Percentiles rank a stretch among this genome's conserved stretches.
phyloP scores from a whole-genome alignment of 768 basidiomycete species.

The Suillus alpinus region DNA sequence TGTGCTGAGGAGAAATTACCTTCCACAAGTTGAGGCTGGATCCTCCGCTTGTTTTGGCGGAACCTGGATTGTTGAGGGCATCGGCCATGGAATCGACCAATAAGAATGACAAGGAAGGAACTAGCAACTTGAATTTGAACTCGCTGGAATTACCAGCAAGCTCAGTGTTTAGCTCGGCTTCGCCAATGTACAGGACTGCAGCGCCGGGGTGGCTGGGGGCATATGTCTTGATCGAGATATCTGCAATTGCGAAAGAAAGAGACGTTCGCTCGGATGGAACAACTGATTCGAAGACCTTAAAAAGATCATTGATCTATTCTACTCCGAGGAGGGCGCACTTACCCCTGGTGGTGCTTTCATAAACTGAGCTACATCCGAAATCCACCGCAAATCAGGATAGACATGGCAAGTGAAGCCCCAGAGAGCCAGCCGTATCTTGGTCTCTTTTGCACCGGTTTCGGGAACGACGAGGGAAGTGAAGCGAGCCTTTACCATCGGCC shows the following conservation, averaged over 20 bases:
- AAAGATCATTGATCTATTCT: constrained; percentile 2
- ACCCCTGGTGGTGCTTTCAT: constrained; percentile 87
- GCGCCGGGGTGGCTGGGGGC: constrained; percentile 62
- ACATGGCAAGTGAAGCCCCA: constrained; percentile 63
- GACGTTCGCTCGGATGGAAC: constrained; percentile 85
- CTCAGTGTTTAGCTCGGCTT: constrained; percentile 68
- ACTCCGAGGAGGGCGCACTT: constrained; percentile 27
- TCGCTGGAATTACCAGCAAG: constrained; percentile 66
- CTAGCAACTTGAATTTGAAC: constrained; percentile 46
- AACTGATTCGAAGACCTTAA: constrained; percentile 86
- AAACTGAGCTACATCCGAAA: constrained; percentile 59
- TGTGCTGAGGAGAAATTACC: constrained; percentile 39
- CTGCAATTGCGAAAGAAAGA: constrained; percentile 59
- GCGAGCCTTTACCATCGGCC: constrained; percentile 57
- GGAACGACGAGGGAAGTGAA: constrained; percentile 63
- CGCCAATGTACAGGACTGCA: constrained; percentile 63
- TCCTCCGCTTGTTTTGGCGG: constrained; percentile 16
- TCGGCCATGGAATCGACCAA: constrained; percentile 52
- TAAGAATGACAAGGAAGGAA: constrained; percentile 50
- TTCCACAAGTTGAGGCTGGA: constrained; percentile 60
- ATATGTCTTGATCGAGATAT: constrained; percentile 63
- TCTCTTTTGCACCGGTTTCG: constrained; percentile 72
- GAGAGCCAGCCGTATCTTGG: constrained; percentile 61
- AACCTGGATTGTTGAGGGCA: constrained; percentile 16
- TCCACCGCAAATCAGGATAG: constrained; percentile 61